Percentiles rank a stretch among this genome's conserved stretches.
Conservation (phyloP, 148 eudicot genomes). For the Camellia sinensis region DNA sequence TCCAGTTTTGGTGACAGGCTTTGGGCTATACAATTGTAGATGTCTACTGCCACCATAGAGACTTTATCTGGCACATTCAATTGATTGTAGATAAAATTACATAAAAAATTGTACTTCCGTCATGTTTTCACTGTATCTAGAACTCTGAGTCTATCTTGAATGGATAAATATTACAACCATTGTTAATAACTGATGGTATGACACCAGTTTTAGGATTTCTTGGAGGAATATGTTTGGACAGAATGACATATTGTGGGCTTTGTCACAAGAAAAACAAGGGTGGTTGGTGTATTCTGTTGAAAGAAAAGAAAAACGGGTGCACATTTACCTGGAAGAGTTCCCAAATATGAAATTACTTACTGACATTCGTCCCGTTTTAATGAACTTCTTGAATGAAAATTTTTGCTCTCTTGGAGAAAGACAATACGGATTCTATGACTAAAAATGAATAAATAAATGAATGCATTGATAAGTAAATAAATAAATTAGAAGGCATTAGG, state of each 20-base stretch:
- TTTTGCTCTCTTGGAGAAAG: slow-evolving; percentile 1
- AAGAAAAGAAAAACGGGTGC: not conserved
- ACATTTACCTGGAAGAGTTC: not conserved
- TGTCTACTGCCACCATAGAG: not conserved
- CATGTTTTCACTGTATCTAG: not conserved
- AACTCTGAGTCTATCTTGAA: not conserved
- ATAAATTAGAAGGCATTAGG: not conserved
- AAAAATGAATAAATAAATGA: not conserved
- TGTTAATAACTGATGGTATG: not conserved
- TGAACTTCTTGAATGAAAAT: not conserved
- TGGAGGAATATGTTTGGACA: not conserved
- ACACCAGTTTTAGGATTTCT: too few relatives aligned
- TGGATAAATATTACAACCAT: not conserved
- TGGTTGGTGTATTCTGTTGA: not conserved
- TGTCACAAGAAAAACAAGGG: not conserved
- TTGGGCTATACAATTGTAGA: not conserved
- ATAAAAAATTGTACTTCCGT: not conserved
- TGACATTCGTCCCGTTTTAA: not conserved
- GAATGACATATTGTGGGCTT: too few relatives aligned
- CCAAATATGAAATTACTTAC: not conserved
- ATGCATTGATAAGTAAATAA: not conserved
- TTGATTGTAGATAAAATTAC: not conserved
- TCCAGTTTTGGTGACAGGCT: not conserved
- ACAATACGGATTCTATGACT: not conserved
- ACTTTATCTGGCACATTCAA: not conserved